Percentiles rank a stretch among this genome's conserved stretches.
phyloP scores from a whole-genome alignment of 768 basidiomycete species.

The Baorangia bicolor region DNA sequence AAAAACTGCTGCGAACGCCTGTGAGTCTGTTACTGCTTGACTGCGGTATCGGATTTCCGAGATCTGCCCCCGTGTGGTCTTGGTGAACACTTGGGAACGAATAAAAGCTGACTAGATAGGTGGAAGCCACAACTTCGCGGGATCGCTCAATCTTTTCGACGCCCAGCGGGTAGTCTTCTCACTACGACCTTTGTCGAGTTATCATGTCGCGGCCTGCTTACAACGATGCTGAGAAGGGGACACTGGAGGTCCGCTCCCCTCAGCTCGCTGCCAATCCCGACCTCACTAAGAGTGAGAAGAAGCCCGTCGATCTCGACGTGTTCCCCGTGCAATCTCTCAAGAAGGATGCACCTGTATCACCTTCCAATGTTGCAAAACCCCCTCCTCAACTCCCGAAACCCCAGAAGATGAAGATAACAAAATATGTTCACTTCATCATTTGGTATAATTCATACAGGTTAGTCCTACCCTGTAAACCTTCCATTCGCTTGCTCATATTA shows the following conservation, averaged over 20 bases:
- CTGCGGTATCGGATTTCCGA: constrained; percentile 16
- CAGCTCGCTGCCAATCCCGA: constrained; percentile 27
- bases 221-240: constrained; percentile 60
- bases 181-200: constrained; percentile 2
- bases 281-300: constrained; percentile 41
- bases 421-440: constrained; percentile 58
- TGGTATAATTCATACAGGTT: constrained; percentile 84
- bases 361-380: constrained; percentile 36
- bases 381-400: constrained; percentile 37
- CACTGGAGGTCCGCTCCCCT: constrained; percentile 43
- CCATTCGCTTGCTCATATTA: constrained; percentile 2
- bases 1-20: constrained; percentile 8
- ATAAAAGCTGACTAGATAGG: constrained; percentile 25
- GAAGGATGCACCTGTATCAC: constrained; percentile 40
- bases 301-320: constrained; percentile 30
- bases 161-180: constrained; percentile 11
- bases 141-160: constrained; percentile 8
- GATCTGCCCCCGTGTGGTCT: constrained; percentile 13
- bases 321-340: constrained; percentile 39
- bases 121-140: not conserved
- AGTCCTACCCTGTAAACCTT: constrained; percentile 7
- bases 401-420: constrained; percentile 56
- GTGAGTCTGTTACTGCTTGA: constrained; percentile 9
- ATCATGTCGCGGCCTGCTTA: constrained; percentile 47
- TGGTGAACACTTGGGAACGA: not conserved